Percentiles rank a stretch among this genome's conserved stretches.
Evolutionary conservation across 148 eudicot genomes (phyloP).

Genomic region (Rhododendron vialii): DNA sequence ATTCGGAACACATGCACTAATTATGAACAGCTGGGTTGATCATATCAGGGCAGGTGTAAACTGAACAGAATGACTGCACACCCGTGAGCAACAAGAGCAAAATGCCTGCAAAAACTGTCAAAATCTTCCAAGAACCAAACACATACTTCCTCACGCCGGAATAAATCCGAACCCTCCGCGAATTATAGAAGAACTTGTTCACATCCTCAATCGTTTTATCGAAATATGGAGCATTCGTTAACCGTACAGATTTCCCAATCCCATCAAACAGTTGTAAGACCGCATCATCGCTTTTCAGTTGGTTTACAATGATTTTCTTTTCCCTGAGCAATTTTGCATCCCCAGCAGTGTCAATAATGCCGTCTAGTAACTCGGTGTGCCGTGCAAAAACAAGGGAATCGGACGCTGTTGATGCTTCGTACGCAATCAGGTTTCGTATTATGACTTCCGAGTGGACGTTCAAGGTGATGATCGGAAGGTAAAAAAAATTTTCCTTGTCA

Average conservation of each 20-base stretch:
- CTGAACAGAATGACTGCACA: constrained; percentile 32
- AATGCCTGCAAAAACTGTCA: constrained; percentile 18
- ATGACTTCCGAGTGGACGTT: constrained; percentile 4
- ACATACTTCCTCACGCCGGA: constrained; percentile 15
- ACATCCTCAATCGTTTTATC: constrained; percentile 32
- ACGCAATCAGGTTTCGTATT: constrained; percentile 28
- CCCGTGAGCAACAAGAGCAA: constrained; percentile 27
- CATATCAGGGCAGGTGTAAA: constrained; percentile 22
- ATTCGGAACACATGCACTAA: background rate
- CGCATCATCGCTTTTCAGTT: constrained; percentile 24
- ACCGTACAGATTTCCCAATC: constrained; percentile 29
- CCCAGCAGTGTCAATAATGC: constrained; percentile 27
- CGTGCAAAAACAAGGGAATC: constrained; percentile 27
- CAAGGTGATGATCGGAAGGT: constrained; percentile 7
- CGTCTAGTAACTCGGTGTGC: constrained; percentile 43
- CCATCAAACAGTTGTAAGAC: constrained; percentile 40
- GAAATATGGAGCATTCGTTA: constrained; percentile 19
- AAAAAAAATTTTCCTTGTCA: background rate
- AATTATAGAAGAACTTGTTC: constrained; percentile 20
- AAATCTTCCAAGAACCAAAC: constrained; percentile 20
- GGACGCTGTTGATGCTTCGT: constrained; percentile 26
- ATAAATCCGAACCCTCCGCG: constrained; percentile 12
- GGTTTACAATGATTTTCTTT: constrained; percentile 18
- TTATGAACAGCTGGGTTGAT: background rate
- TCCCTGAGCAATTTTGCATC: constrained; percentile 36